phyloP scores from a whole-genome alignment of 331 rosid species.

The Quercus lobata region DNA sequence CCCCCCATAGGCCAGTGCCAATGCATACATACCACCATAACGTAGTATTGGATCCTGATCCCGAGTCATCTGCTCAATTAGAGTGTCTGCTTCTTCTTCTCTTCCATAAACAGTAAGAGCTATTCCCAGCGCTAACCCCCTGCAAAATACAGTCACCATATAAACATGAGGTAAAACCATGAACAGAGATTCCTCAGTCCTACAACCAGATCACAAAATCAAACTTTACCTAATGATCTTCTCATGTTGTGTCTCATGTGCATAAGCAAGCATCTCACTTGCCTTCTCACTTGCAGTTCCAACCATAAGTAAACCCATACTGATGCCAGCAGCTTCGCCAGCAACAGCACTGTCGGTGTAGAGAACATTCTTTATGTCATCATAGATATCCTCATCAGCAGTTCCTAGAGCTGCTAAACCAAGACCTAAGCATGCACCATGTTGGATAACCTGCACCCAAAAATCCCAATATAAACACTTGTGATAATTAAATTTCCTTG shows the following conservation, averaged over 20 bases:
- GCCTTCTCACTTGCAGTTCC: conserved; percentile 99
- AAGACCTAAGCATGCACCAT: conserved; percentile 98
- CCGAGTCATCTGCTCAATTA: conserved; percentile 96
- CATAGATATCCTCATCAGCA: conserved; percentile 88
- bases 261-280: conserved; percentile 91
- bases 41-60: conserved; percentile 97
- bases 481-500: conserved; percentile 3
- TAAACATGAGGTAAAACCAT: not conserved
- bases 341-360: conserved; percentile 98
- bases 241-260: conserved; percentile 95
- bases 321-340: conserved; percentile 97
- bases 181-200: conserved; percentile 8
- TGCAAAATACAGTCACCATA: conserved; percentile 27
- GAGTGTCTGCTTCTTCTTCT: conserved; percentile 96
- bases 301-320: conserved; percentile 98
- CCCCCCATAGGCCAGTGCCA: conserved; percentile 94
- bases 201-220: conserved; percentile 1
- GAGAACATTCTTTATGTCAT: conserved; percentile 79
- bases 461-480: conserved; percentile 15
- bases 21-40: conserved; percentile 98
- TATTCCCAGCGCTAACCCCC: conserved; percentile 90
- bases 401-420: conserved; percentile 96
- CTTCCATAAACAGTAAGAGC: conserved; percentile 98
- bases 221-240: conserved; percentile 72
- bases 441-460: conserved; percentile 82